Percentiles rank a stretch among this genome's conserved stretches.
Evolutionary conservation across 2,329 filamentous ascomycete species (phyloP).

Genomic region (Fusarium sp.): DNA sequence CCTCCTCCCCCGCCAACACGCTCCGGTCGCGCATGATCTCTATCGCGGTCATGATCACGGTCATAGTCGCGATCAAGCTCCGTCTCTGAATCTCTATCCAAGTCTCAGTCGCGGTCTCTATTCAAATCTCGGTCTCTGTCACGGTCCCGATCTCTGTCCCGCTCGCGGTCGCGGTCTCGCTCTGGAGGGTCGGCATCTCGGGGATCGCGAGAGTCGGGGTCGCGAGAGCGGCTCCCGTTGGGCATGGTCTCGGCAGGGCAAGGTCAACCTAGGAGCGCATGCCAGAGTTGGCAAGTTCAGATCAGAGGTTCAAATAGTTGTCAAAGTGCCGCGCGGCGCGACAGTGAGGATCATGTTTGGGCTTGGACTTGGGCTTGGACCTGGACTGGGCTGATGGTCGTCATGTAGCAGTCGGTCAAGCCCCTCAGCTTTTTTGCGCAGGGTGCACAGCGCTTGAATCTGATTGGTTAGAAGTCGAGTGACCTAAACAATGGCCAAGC

Average conservation of each 20-base stretch:
- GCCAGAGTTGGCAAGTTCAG: conserved; percentile 12
- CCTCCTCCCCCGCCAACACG: no score
- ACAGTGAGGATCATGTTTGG: conserved; percentile 26
- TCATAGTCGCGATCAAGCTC: conserved; percentile 5
- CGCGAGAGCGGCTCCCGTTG: conserved; percentile 37
- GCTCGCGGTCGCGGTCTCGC: conserved; percentile 4
- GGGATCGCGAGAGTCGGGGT: conserved; percentile 39
- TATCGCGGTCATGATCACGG: conserved; percentile 15
- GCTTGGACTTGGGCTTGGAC: conserved; percentile 12
- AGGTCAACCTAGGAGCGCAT: conserved; percentile 32
- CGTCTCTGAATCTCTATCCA: conserved; percentile 13
- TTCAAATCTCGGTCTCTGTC: conserved; percentile 16
- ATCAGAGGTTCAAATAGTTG: neutral
- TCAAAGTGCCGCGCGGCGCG: conserved; percentile 4
- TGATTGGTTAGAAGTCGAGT: conserved; percentile 32
- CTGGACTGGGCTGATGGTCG: conserved; percentile 12
- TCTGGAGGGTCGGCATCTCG: conserved; percentile 39
- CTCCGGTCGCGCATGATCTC: no score
- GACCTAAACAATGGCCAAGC: conserved; percentile 33
- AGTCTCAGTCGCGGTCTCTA: conserved; percentile 20
- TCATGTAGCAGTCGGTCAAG: conserved; percentile 35
- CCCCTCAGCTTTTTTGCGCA: conserved; percentile 39
- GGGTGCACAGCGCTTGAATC: conserved; percentile 21
- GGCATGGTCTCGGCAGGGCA: conserved; percentile 36
- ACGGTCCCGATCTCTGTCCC: conserved; percentile 2